Evolutionary conservation across 2,329 filamentous ascomycete genomes (phyloP), one percentile per base, ranked within the genome.

Genomic region (Rutstroemia sp.): DNA sequence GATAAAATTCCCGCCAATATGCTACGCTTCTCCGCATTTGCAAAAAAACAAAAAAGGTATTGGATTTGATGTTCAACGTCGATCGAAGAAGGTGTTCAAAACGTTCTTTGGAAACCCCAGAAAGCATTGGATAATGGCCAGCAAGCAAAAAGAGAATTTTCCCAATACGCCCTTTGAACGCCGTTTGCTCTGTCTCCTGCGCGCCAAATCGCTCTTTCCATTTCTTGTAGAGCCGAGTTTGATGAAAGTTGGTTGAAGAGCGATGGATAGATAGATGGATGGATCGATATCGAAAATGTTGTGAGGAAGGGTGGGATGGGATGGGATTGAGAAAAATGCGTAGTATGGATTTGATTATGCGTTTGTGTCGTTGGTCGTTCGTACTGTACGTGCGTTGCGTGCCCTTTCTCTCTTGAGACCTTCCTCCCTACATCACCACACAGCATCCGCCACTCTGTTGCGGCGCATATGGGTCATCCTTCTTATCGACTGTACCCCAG

Each of bases 401-500:
- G 34, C 57, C 52, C 56, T 51, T 47, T 51, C 49, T 51, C 48
- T 58, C 47, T 40, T 51, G 30, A 34, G 38, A 39, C 12, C 12
- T 54, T 52, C 51, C 48, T 58, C 55, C 82, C 34, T 54, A 97
- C 92, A 97, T 97, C 75, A 99, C 85, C 68, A 87, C 81, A 78
- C 94, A 99, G 83, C 94, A 99, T 68, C 91, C 65, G 17, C 85
- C 88, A 65, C 83, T 89, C 76, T 95, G 90, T 78, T 95, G 92
- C 65, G 92, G 92, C 68, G 92, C 91, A 72, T 99, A 99, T n/a
- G 94, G 94, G 72, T 99, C 94, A 72, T 97, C 94, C 73, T 88
- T 87, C 79, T 91, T 92, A 70, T 95, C 90, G 63, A 97, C 90
- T 60, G 86, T 83, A 65, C 92, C 92, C 94, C 94, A 99, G 73